Conservation (phyloP, 495 filamentous ascomycete species). For the Xylaria castorea region DNA sequence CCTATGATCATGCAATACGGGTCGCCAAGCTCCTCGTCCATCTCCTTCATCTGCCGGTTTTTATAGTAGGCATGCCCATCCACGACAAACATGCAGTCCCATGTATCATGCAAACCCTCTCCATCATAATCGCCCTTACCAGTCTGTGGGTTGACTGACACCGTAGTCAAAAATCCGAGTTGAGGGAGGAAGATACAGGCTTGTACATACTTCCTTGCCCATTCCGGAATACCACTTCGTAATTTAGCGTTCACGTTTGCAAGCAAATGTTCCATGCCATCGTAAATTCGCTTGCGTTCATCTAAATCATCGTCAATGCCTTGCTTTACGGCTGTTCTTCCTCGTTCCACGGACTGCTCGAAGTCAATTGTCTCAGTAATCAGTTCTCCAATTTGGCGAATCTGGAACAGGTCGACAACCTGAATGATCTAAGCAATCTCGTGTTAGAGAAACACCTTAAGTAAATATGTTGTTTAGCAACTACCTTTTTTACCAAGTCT, state of each 20-base stretch:
- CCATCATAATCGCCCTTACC: constrained; percentile 73
- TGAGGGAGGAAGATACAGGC: constrained; percentile 87
- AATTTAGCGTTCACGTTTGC: constrained; percentile 68
- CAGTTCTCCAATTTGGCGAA: constrained; percentile 69
- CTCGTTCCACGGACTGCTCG: constrained; percentile 73
- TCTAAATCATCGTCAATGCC: constrained; percentile 82
- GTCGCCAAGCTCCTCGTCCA: constrained; percentile 85
- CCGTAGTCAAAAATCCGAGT: constrained; percentile 85
- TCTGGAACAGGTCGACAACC: constrained; percentile 55
- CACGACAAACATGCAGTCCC: constrained; percentile 81
- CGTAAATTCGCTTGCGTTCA: constrained; percentile 74
- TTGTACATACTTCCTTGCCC: constrained; percentile 58
- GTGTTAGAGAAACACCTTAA: constrained; percentile 21
- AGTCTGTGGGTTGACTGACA: constrained; percentile 66
- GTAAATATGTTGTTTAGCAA: neutral
- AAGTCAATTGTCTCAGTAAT: constrained; percentile 85
- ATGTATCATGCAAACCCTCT: constrained; percentile 60
- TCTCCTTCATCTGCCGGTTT: constrained; percentile 78
- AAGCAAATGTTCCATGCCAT: constrained; percentile 77
- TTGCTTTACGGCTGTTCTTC: constrained; percentile 73
- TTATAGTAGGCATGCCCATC: constrained; percentile 84
- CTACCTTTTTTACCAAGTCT: constrained; percentile 65
- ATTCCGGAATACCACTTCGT: constrained; percentile 65
- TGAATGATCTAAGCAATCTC: constrained; percentile 41
- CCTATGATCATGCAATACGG: constrained; percentile 83